Percentiles rank a stretch among this genome's conserved stretches.
Conservation (phyloP, 441 rosid species). For the Populus trichocarpa region DNA sequence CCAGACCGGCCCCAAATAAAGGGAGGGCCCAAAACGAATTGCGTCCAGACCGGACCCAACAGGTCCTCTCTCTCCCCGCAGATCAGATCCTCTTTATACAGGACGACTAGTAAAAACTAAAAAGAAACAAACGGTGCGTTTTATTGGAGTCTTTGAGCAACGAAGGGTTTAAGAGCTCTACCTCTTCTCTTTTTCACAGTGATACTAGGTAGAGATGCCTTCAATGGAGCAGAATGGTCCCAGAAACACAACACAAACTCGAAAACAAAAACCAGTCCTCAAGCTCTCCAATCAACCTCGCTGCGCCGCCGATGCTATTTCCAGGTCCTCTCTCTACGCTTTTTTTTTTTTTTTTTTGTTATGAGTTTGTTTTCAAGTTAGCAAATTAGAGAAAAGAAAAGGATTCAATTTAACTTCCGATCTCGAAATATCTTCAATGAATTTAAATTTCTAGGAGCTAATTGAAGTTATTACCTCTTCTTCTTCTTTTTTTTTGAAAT, state of each 20-base stretch:
- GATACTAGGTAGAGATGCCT: conserved; percentile 31
- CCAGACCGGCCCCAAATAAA: no score
- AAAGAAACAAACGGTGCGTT: not conserved
- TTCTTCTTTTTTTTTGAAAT: not conserved
- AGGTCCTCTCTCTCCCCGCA: no score
- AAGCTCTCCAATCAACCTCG: conserved; percentile 19
- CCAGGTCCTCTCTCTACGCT: conserved; percentile 26
- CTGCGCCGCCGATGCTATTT: conserved; percentile 10
- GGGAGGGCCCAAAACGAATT: no score
- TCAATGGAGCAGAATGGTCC: conserved; percentile 44
- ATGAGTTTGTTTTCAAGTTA: not conserved
- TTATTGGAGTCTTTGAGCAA: not conserved
- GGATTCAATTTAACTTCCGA: not conserved
- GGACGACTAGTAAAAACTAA: not conserved
- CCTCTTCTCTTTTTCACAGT: not conserved
- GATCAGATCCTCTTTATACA: no score
- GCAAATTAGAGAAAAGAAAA: not conserved
- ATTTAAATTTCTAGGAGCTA: conserved; percentile 16
- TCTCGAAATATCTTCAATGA: conserved; percentile 20
- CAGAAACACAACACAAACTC: conserved; percentile 20
- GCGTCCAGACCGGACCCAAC: no score
- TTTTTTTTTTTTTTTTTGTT: no score
- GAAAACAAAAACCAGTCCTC: conserved; percentile 13
- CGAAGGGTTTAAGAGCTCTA: conserved; percentile 1
- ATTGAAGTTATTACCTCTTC: not conserved